Conservation (phyloP, 1,284 basidiomycete genomes). For the Rhodotorula glutinis region DNA sequence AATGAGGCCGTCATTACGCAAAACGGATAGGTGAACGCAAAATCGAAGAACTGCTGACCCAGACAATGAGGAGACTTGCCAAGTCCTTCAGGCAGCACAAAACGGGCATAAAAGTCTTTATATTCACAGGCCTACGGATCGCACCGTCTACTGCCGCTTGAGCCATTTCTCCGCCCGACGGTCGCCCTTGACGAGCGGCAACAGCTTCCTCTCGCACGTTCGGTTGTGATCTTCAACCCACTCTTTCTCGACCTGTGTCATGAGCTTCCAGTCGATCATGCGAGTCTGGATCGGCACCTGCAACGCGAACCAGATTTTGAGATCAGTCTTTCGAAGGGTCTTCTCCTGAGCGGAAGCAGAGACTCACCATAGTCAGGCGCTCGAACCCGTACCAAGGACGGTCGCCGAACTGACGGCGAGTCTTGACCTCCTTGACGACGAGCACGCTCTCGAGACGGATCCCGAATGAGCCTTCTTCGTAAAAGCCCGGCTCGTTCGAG, state of each 20-base stretch:
- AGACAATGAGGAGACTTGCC: no score
- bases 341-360: no score
- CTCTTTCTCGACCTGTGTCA: slow-evolving; percentile 42
- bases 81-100: no score
- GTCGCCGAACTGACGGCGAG: slow-evolving; percentile 21
- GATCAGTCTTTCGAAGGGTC: no score
- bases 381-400: slow-evolving; percentile 48
- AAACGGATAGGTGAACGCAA: no score
- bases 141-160: slow-evolving; percentile 13
- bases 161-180: slow-evolving; percentile 29
- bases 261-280: slow-evolving; percentile 45
- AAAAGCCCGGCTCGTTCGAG: slow-evolving; percentile 93
- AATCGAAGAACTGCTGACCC: no score
- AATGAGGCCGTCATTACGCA: no score
- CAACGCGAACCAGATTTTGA: not conserved
- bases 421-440: slow-evolving; percentile 48
- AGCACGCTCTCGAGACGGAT: slow-evolving; percentile 90
- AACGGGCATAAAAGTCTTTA: no score
- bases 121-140: no score
- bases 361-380: slow-evolving; percentile 47
- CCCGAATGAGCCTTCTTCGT: slow-evolving; percentile 81
- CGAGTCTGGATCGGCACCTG: slow-evolving; percentile 43
- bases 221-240: slow-evolving; percentile 49
- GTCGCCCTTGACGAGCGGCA: slow-evolving; percentile 43
- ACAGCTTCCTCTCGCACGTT: slow-evolving; percentile 38